These are phyloP conservation scores for Stagonosporopsis vannaccii DNA, from an alignment of 2,329 filamentous ascomycete genomes.

Conservation along the genomic window DNA sequence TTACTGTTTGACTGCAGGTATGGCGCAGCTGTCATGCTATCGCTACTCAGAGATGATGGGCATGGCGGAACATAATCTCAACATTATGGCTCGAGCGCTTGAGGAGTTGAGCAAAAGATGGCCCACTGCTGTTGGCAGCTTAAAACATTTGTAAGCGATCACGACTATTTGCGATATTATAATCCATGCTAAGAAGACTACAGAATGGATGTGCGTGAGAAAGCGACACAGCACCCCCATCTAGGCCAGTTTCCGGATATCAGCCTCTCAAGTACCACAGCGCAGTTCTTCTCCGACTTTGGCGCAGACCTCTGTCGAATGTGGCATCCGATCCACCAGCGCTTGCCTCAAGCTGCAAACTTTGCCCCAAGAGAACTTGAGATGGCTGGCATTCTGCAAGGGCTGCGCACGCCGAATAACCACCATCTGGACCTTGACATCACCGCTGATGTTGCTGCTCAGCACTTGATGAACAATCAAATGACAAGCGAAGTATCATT, in stretches of 20 bases:
- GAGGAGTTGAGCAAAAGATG: constrained; percentile 43
- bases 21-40: constrained; percentile 51
- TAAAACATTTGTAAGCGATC: constrained; percentile 35
- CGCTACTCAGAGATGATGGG: constrained; percentile 43
- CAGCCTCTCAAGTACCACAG: constrained; percentile 33
- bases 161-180: background rate
- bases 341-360: constrained; percentile 26
- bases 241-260: constrained; percentile 38
- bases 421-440: constrained; percentile 32
- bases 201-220: constrained; percentile 42
- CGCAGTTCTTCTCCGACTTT: constrained; percentile 43
- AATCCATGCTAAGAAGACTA: background rate
- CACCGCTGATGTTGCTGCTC: constrained; percentile 17
- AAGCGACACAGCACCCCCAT: constrained; percentile 36
- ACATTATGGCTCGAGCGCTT: constrained; percentile 36
- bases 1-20: constrained; percentile 51
- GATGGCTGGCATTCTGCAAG: constrained; percentile 44
- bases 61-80: constrained; percentile 39
- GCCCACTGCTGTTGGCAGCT: constrained; percentile 41
- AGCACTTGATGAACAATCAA: constrained; percentile 29
- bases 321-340: constrained; percentile 37
- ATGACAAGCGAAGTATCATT: constrained; percentile 19
- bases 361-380: constrained; percentile 38
- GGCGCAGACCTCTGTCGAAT: constrained; percentile 43
- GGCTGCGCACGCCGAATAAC: constrained; percentile 34